Percentiles rank a stretch among this genome's conserved stretches.
Conservation (phyloP, 352 stramenopile genomes). For the Albugo candida region DNA sequence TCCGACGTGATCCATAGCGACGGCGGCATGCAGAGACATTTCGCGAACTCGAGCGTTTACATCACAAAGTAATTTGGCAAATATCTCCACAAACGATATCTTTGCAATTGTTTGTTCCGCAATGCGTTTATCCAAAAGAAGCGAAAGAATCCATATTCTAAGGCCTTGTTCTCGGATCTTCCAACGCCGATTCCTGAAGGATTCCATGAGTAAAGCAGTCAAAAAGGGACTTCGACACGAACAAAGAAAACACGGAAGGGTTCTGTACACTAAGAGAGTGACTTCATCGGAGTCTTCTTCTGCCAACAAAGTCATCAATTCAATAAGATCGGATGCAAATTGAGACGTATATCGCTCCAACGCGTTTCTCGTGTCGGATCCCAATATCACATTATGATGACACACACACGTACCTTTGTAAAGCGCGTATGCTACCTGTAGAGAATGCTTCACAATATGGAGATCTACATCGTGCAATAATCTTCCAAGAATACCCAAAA, state of each 20-base stretch:
- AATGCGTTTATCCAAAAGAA: slow-evolving; percentile 16
- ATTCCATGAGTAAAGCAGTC: neutral
- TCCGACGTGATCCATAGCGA: slow-evolving; percentile 14
- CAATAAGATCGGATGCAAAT: neutral
- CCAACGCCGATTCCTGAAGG: slow-evolving; percentile 15
- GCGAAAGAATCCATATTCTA: slow-evolving; percentile 30
- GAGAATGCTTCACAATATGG: slow-evolving; percentile 38
- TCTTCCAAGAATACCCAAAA: slow-evolving; percentile 24
- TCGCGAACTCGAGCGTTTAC: slow-evolving; percentile 18
- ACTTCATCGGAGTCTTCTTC: slow-evolving; percentile 3
- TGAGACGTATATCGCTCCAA: neutral
- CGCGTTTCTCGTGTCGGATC: slow-evolving; percentile 3
- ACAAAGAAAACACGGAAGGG: too few relatives aligned
- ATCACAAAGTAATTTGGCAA: slow-evolving; percentile 31
- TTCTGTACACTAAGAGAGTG: too few relatives aligned
- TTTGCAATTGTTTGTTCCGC: slow-evolving; percentile 4
- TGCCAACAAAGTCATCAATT: slow-evolving; percentile 11
- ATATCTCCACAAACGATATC: slow-evolving; percentile 12
- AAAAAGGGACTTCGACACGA: slow-evolving; percentile 5
- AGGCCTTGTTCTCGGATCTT: slow-evolving; percentile 43
- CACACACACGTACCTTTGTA: slow-evolving; percentile 6
- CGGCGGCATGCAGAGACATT: slow-evolving; percentile 23
- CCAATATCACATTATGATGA: slow-evolving; percentile 15
- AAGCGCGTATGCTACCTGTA: slow-evolving; percentile 33
- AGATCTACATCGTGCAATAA: slow-evolving; percentile 46